A percentile compares a stretch with the other conserved stretches of the same genome.
Conservation (phyloP, 2,329 filamentous ascomycete genomes). For the Cadophora luteo-olivacea region DNA sequence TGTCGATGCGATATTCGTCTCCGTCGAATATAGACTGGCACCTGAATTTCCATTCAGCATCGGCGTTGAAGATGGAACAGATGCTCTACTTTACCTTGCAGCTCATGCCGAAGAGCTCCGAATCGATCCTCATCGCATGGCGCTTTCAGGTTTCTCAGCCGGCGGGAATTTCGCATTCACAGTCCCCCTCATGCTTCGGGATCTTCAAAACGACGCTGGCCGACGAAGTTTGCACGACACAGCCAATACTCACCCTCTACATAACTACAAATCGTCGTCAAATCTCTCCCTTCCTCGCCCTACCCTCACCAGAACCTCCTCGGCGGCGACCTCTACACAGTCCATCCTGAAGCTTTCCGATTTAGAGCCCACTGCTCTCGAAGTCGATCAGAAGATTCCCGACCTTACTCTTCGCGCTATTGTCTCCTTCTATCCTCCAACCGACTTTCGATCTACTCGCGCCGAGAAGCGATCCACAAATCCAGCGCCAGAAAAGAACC, state of each 20-base stretch:
- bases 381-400: conserved; percentile 45
- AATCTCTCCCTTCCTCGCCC: conserved; percentile 29
- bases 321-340: conserved; percentile 23
- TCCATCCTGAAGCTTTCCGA: conserved; percentile 41
- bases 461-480: conserved; percentile 61
- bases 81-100: conserved; percentile 67
- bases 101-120: conserved; percentile 61
- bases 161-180: conserved; percentile 52
- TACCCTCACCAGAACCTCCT: background rate
- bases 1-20: conserved; percentile 63
- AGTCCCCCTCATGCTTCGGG: conserved; percentile 50
- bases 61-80: conserved; percentile 69
- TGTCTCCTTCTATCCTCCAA: conserved; percentile 66
- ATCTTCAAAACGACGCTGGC: conserved; percentile 48
- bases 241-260: background rate
- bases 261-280: conserved; percentile 12
- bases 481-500: conserved; percentile 60
- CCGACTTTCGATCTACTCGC: conserved; percentile 65
- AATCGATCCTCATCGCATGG: conserved; percentile 61
- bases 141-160: conserved; percentile 66
- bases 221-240: conserved; percentile 44
- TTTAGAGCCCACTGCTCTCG: conserved; percentile 43
- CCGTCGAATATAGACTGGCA: conserved; percentile 72
- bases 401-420: conserved; percentile 58
- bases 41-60: conserved; percentile 69